Evolutionary conservation across 805 yeast genomes (phyloP).

Genomic region (Starmerella khaoyaiensis): DNA sequence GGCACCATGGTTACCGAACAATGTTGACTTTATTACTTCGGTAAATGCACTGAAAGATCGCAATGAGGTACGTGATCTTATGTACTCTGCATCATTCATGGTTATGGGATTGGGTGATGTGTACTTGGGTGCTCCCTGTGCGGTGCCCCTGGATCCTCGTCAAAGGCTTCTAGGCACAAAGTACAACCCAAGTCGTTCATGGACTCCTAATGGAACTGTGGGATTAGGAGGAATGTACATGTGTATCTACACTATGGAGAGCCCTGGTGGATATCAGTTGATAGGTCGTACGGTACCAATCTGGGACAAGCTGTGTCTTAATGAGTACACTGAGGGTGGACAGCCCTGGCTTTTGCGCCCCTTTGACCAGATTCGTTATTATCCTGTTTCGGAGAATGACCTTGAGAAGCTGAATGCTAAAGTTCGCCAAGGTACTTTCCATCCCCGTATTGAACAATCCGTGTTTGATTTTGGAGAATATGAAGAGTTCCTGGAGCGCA

Average conservation of each 20-base stretch:
- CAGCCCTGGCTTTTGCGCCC: slow-evolving; percentile 84
- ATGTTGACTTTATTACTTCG: slow-evolving; percentile 85
- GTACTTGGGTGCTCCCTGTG: slow-evolving; percentile 96
- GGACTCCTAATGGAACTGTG: slow-evolving; percentile 91
- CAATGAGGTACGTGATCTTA: slow-evolving; percentile 62
- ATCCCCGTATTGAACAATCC: slow-evolving; percentile 59
- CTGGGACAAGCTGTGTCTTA: slow-evolving; percentile 82
- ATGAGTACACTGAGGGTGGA: slow-evolving; percentile 31
- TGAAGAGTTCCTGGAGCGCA: slow-evolving; percentile 60
- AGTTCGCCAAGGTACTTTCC: slow-evolving; percentile 66
- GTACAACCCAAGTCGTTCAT: slow-evolving; percentile 92
- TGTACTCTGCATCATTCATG: slow-evolving; percentile 79
- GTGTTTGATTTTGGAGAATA: slow-evolving; percentile 76
- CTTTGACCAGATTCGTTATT: slow-evolving; percentile 89
- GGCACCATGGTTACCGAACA: slow-evolving; percentile 98
- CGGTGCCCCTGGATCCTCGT: slow-evolving; percentile 94
- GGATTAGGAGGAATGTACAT: slow-evolving; percentile 98
- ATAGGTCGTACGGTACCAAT: slow-evolving; percentile 95
- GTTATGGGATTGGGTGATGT: slow-evolving; percentile 96
- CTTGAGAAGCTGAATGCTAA: slow-evolving; percentile 59
- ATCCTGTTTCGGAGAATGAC: slow-evolving; percentile 78
- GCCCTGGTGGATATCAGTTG: slow-evolving; percentile 97
- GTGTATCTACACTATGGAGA: slow-evolving; percentile 97
- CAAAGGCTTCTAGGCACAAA: slow-evolving; percentile 85
- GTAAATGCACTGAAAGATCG: slow-evolving; percentile 66